phyloP scores from a whole-genome alignment of 345 rosid genomes.

The Rubroshorea leprosula region DNA sequence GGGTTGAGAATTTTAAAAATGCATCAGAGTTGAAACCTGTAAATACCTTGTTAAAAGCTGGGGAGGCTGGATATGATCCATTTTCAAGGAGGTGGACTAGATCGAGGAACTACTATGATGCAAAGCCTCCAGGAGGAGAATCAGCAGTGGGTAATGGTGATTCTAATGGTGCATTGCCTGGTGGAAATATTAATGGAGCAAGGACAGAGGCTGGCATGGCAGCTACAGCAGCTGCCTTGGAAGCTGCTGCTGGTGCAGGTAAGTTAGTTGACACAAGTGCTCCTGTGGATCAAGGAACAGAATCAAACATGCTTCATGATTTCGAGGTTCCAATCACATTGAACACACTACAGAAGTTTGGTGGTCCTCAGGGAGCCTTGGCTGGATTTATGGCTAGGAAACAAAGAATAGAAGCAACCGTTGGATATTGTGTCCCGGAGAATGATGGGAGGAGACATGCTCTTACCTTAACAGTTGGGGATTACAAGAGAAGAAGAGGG shows the following conservation, averaged over 20 bases:
- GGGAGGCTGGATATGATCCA: slow-evolving; percentile 98
- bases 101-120: slow-evolving; percentile 81
- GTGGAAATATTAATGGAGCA: slow-evolving; percentile 13
- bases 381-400: slow-evolving; percentile 92
- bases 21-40: slow-evolving; percentile 71
- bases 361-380: slow-evolving; percentile 79
- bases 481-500: slow-evolving; percentile 98
- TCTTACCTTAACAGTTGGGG: slow-evolving; percentile 86
- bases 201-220: slow-evolving; percentile 38
- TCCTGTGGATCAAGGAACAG: slow-evolving; percentile 84
- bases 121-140: slow-evolving; percentile 36
- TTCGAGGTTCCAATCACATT: slow-evolving; percentile 77
- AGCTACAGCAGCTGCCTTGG: slow-evolving; percentile 75
- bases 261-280: slow-evolving; percentile 90
- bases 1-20: slow-evolving; percentile 88
- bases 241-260: slow-evolving; percentile 98
- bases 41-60: slow-evolving; percentile 67
- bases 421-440: slow-evolving; percentile 72
- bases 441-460: slow-evolving; percentile 86
- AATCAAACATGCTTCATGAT: slow-evolving; percentile 60
- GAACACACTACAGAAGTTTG: slow-evolving; percentile 55
- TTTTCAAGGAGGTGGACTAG: slow-evolving; percentile 99
- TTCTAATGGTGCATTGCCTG: slow-evolving; percentile 23
- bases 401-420: slow-evolving; percentile 80
- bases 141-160: slow-evolving; percentile 27